Conservation (phyloP, 2,329 filamentous ascomycete species). For the Apiospora saccharicola region DNA sequence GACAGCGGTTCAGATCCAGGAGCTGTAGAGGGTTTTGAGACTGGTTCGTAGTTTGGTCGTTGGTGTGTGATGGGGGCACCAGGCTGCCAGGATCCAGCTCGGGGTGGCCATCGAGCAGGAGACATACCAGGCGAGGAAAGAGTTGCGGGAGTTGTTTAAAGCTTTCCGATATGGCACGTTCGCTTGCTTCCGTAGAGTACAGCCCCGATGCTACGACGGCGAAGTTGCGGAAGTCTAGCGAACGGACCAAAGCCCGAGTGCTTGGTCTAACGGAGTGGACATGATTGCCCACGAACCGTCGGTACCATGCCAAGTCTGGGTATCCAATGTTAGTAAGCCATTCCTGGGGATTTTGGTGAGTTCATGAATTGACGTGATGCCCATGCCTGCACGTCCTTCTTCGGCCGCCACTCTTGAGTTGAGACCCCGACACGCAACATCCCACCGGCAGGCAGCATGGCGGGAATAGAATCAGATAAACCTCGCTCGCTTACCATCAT, state of each 20-base stretch:
- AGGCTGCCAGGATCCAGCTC: constrained; percentile 53
- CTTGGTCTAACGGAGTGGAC: constrained; percentile 43
- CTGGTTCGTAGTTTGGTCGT: background rate
- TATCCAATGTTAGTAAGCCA: background rate
- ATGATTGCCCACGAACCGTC: constrained; percentile 52
- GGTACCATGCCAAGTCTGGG: constrained; percentile 58
- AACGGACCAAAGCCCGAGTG: constrained; percentile 53
- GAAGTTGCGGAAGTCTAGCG: constrained; percentile 57
- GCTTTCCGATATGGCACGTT: constrained; percentile 47
- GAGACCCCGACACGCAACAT: background rate
- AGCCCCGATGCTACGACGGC: constrained; percentile 50
- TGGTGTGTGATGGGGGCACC: constrained; percentile 26
- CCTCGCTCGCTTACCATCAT: constrained; percentile 50
- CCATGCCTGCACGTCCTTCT: background rate
- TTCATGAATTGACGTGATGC: background rate
- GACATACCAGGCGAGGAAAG: constrained; percentile 53
- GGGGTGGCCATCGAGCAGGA: constrained; percentile 57
- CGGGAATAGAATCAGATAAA: constrained; percentile 8
- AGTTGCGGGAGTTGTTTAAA: constrained; percentile 48
- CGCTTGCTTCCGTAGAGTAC: constrained; percentile 47
- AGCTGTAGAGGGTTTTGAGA: constrained; percentile 43
- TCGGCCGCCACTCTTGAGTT: background rate
- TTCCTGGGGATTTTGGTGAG: background rate
- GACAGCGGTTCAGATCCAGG: constrained; percentile 55
- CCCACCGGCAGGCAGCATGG: background rate